phyloP scores from a whole-genome alignment of 1,284 basidiomycete genomes.

The Pyrrhoderma noxium region DNA sequence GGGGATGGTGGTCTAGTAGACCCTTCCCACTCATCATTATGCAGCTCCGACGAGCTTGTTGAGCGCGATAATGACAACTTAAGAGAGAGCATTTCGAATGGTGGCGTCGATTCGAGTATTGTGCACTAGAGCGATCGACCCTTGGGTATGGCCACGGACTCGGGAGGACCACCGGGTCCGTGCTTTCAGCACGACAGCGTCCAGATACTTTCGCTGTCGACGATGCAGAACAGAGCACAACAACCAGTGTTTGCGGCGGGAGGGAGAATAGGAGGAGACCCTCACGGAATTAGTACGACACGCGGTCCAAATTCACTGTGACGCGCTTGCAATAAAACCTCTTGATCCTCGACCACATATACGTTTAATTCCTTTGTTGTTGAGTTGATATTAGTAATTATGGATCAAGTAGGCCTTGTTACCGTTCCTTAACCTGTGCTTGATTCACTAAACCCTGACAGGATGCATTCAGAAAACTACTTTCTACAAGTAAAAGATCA shows the following conservation, averaged over 20 bases:
- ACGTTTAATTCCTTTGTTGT: background rate
- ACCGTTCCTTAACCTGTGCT: too few species aligned
- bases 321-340: too few species aligned
- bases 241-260: background rate
- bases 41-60: constrained; percentile 8
- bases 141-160: constrained; percentile 2
- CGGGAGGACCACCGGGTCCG: constrained; percentile 9
- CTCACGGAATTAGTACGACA: background rate
- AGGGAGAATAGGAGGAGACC: background rate
- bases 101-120: constrained; percentile 13
- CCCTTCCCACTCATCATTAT: constrained; percentile 11
- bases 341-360: background rate
- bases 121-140: constrained; percentile 21
- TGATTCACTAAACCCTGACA: constrained; percentile 18
- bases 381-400: background rate
- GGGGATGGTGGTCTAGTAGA: constrained; percentile 11
- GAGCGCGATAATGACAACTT: constrained; percentile 16
- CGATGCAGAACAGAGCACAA: background rate
- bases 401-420: constrained; percentile 19
- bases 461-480: constrained; percentile 35
- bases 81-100: constrained; percentile 14
- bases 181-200: constrained; percentile 10
- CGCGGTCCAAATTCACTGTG: background rate
- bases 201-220: background rate
- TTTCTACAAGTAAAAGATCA: constrained; percentile 25